These are phyloP conservation scores for Alternaria burnsii DNA, from an alignment of 2,329 filamentous ascomycete species.

Conservation along the genomic window DNA sequence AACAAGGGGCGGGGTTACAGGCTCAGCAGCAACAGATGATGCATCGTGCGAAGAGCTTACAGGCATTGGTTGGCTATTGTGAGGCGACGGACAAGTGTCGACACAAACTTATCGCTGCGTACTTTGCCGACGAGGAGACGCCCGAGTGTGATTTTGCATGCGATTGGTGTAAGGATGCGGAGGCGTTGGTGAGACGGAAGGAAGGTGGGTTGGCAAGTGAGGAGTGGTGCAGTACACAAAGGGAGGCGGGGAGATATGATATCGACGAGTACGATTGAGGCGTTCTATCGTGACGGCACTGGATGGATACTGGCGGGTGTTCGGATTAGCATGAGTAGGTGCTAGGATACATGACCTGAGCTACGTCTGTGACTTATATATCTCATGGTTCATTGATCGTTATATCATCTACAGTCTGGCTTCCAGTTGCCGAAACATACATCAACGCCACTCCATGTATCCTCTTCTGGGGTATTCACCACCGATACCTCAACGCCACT, in stretches of 20 bases:
- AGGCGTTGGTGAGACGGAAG: slow-evolving; percentile 53
- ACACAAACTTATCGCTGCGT: slow-evolving; percentile 60
- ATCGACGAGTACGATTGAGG: slow-evolving; percentile 48
- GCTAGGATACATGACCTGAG: background rate
- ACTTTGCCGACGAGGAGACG: slow-evolving; percentile 48
- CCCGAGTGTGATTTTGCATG: slow-evolving; percentile 58
- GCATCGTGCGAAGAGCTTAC: slow-evolving; percentile 55
- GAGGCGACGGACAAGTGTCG: slow-evolving; percentile 78
- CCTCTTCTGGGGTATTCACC: slow-evolving; percentile 9
- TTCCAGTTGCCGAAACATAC: background rate
- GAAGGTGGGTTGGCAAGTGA: slow-evolving; percentile 56
- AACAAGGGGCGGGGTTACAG: slow-evolving; percentile 50
- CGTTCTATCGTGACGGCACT: background rate
- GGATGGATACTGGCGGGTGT: background rate
- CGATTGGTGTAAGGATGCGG: slow-evolving; percentile 59
- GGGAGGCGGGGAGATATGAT: slow-evolving; percentile 54
- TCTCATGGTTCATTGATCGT: slow-evolving; percentile 1
- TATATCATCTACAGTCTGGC: background rate
- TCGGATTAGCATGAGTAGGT: background rate
- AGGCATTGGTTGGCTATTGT: slow-evolving; percentile 78
- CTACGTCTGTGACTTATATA: background rate
- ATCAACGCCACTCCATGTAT: background rate
- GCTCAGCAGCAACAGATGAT: slow-evolving; percentile 49
- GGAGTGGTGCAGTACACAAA: slow-evolving; percentile 60
- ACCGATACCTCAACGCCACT: slow-evolving; percentile 6